Base-by-base conservation (phyloP, 768 basidiomycete species). In the Leccinum pellstonianum region DNA sequence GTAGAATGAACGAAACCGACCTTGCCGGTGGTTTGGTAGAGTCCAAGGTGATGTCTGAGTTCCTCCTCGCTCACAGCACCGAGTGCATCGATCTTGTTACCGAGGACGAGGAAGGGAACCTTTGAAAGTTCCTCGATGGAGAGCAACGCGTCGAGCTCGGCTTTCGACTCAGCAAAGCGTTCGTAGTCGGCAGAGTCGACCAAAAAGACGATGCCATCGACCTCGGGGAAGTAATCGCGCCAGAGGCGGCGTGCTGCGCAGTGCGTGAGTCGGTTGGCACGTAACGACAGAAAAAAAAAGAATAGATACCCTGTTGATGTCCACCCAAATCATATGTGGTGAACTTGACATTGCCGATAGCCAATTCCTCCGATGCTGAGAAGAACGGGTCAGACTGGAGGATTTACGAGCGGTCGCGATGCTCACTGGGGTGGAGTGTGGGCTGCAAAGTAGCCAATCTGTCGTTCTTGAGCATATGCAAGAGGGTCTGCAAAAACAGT, bases 381-480 rank as follows among this genome's bases (percentile, higher is more conserved):
- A 58, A 41, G 61, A 21, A 68, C 52, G 55, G 27, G 35, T 57
- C 50, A 65, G 57, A 56, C 19, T 49, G 19, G 31, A 50, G 35
- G 58, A 46, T 23, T 54, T 21, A 29, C 17, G 51, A 35, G 50
- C 8, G 23, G 49, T 9, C 46, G 31, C 23, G 29, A 68, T n/a
- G 76, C 86, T 67, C 73, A 97, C 96, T 98, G 8, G 97, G 97
- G 75, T 98, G 96, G 60, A 98, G 88, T 29, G 97, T 99, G 27
- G 97, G 97, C 79, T 98, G 97, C 64, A 99, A 81, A 19, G 94
- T 97, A 29, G 97, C 97, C 62, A 98, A 82, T 69, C 97, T 85
- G 80, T 98, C 97, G 69, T 98, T 99, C 85, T 99, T 99, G 68
- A 99, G 83, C 96, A 98, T 98, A 79, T 99, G 97, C 69, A 98